These are phyloP conservation scores for Ploettnerulaceae sp. DNA, from an alignment of 2,329 filamentous ascomycete species.

Conservation along the genomic window DNA sequence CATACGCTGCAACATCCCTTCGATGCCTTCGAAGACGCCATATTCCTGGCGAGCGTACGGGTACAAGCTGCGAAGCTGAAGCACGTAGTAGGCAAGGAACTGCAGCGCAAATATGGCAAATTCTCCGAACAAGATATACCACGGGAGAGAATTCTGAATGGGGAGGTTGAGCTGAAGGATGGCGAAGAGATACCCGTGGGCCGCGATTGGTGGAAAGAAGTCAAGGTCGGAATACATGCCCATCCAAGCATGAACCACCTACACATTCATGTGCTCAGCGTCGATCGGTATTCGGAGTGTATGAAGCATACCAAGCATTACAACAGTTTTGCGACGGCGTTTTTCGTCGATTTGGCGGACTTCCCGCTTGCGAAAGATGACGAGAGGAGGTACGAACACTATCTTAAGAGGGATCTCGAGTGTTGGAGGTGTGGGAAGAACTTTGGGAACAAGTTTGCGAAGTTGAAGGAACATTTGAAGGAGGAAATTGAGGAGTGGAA, in stretches of 20 bases:
- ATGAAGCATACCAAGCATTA: slow-evolving; percentile 85
- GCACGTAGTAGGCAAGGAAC: slow-evolving; percentile 65
- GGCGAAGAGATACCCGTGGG: slow-evolving; percentile 55
- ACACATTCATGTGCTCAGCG: slow-evolving; percentile 81
- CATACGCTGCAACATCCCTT: slow-evolving; percentile 68
- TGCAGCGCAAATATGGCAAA: slow-evolving; percentile 62
- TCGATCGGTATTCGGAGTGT: slow-evolving; percentile 68
- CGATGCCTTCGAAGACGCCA: slow-evolving; percentile 65
- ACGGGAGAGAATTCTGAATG: slow-evolving; percentile 61
- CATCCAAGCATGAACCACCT: slow-evolving; percentile 88
- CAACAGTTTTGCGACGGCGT: slow-evolving; percentile 82
- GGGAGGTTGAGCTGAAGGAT: slow-evolving; percentile 46
- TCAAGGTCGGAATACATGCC: slow-evolving; percentile 77
- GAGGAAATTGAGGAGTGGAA: slow-evolving; percentile 14
- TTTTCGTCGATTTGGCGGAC: slow-evolving; percentile 72
- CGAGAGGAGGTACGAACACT: slow-evolving; percentile 52
- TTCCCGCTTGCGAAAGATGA: slow-evolving; percentile 71
- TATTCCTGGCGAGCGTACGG: slow-evolving; percentile 62
- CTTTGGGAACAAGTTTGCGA: slow-evolving; percentile 70
- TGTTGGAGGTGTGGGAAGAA: slow-evolving; percentile 81
- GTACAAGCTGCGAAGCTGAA: slow-evolving; percentile 58
- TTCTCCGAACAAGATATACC: slow-evolving; percentile 58
- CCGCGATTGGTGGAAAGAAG: slow-evolving; percentile 71
- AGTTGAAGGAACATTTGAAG: slow-evolving; percentile 56
- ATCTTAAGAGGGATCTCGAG: slow-evolving; percentile 59